Conservation (phyloP, 164 flowering plant genomes). For the Vitis labrusca region DNA sequence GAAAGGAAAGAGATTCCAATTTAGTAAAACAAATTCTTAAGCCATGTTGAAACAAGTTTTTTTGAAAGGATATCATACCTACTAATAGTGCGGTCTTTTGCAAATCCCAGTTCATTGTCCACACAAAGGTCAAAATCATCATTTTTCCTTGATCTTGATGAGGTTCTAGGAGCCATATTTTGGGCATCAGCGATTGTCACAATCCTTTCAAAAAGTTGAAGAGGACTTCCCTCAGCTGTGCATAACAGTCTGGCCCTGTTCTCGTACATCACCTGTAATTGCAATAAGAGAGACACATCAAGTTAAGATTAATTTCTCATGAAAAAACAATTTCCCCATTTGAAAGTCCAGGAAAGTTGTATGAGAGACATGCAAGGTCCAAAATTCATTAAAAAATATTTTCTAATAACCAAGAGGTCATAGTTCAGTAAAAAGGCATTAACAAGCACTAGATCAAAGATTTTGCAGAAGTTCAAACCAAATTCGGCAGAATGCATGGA, state of each 20-base stretch:
- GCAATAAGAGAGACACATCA: background rate
- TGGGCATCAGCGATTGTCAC: slow-evolving; percentile 84
- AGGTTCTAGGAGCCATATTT: slow-evolving; percentile 77
- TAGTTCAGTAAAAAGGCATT: too few relatives aligned
- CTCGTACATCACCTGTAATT: slow-evolving; percentile 86
- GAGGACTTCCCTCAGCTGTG: slow-evolving; percentile 87
- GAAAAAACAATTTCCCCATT: background rate
- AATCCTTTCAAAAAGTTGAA: slow-evolving; percentile 62
- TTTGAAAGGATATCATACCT: slow-evolving; percentile 46
- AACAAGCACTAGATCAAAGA: too few relatives aligned
- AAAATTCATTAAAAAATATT: background rate
- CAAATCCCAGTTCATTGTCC: slow-evolving; percentile 95
- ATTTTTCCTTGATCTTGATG: slow-evolving; percentile 81
- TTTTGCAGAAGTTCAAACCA: too few relatives aligned
- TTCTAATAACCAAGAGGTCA: too few relatives aligned
- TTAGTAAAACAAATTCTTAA: background rate
- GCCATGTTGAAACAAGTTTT: too few relatives aligned
- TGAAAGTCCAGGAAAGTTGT: too few relatives aligned
- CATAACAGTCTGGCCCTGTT: slow-evolving; percentile 77
- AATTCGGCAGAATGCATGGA: too few relatives aligned
- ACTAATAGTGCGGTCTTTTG: slow-evolving; percentile 95
- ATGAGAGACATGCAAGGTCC: background rate
- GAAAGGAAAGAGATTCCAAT: background rate
- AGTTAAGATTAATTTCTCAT: background rate
- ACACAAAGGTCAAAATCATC: slow-evolving; percentile 85